Evolutionary conservation across 2,329 filamentous ascomycete species (phyloP), one percentile per base, ranked within the genome.

Genomic region (Neodidymelliopsis sp.): DNA sequence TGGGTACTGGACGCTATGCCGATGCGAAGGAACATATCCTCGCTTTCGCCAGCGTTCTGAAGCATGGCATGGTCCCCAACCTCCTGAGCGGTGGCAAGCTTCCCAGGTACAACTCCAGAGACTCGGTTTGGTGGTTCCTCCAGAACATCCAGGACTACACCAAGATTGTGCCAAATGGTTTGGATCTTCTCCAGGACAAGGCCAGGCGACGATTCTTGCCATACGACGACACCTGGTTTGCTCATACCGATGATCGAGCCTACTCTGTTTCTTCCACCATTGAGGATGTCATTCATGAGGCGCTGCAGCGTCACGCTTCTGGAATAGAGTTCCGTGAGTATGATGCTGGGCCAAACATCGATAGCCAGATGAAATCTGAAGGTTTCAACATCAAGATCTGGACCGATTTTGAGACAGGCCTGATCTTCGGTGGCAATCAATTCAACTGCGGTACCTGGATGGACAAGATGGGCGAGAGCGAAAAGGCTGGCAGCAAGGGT

Each of bases 401-500:
- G 51, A 90, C 96, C 9, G 93, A 99, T 70, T 97, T 93, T 93
- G 78, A 83, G 23, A 94, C 86, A 4, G 95, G 94, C 16, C 83
- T 99, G 56, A 87, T 99, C 49, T 96, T 95, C 66, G 94, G 95
- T 46, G 94, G 95, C 24, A 97, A 90, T 66, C 92, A 97, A 68
- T 82, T 78, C 75, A 99, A 99, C 74, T 99, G 95, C 64, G 94
- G 94, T 41, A 99, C 94, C 1, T 99, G 94, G 94, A 97, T 97
- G 91, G 94, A 99, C 80, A 99, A 99, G 82, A 99, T 99, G 94
- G 94, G 94, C n/a, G 94, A 99, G 73, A 96, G 91, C 55, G 85
- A 89, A 57, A 89, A 87, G 54, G 94, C 95, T 12, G 88, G 89
- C 49, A 96, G 87, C 66, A 97, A 97, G 77, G 95, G 94, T 38